Evolutionary conservation across 805 yeast genomes (phyloP).

Genomic region (Schwanniomyces occidentalis): DNA sequence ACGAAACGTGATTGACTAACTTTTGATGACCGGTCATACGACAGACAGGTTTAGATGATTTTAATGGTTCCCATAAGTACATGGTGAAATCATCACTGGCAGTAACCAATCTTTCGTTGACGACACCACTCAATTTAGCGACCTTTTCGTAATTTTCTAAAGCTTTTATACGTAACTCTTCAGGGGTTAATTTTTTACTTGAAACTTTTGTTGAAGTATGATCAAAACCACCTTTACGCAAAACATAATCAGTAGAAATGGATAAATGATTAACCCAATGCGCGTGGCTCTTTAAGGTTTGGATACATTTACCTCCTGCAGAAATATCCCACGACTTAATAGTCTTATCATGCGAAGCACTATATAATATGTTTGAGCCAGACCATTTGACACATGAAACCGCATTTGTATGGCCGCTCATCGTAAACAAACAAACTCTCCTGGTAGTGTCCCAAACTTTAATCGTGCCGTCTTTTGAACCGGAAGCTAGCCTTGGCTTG

Average conservation of each 20-base stretch:
- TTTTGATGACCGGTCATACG: conserved; percentile 98
- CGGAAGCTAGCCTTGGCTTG: conserved; percentile 73
- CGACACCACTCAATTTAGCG: conserved; percentile 55
- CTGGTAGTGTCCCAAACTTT: conserved; percentile 85
- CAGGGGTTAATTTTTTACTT: conserved; percentile 19
- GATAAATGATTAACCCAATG: conserved; percentile 98
- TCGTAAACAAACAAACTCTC: conserved; percentile 63
- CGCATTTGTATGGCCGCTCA: conserved; percentile 85
- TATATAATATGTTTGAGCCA: conserved; percentile 79
- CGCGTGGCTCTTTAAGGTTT: conserved; percentile 83
- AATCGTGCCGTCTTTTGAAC: conserved; percentile 88
- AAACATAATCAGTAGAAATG: conserved; percentile 83
- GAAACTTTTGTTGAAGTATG: conserved; percentile 52
- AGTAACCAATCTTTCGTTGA: conserved; percentile 80
- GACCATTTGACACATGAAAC: conserved; percentile 98
- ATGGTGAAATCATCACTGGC: conserved; percentile 97
- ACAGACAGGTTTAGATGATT: conserved; percentile 76
- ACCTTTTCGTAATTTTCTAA: conserved; percentile 60
- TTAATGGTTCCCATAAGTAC: conserved; percentile 94
- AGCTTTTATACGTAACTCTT: conserved; percentile 50
- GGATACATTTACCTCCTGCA: conserved; percentile 70
- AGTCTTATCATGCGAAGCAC: conserved; percentile 93
- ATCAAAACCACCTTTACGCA: conserved; percentile 87
- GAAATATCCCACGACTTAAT: conserved; percentile 87
- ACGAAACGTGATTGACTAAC: conserved; percentile 91